Base-by-base conservation (phyloP, 2,329 filamentous ascomycete species). In the Teratosphaeria epicoccoides region DNA sequence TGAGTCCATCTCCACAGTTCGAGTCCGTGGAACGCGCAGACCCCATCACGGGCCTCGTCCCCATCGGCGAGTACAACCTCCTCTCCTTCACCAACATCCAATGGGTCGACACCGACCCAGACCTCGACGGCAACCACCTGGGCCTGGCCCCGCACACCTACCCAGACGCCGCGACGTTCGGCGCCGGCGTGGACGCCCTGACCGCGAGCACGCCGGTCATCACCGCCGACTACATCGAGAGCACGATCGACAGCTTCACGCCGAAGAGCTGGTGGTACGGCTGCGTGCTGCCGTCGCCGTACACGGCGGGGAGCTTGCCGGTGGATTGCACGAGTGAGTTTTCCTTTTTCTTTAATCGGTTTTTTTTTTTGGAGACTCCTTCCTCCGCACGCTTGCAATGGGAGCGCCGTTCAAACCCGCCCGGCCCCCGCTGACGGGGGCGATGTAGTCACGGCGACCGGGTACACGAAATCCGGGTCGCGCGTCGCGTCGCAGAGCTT, bases 81-180 rank as follows among this genome's bases (percentile, higher is more conserved):
- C 53, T 57, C 47, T 49, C 50, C 37, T 57, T 55, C 46, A 46
- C 22, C 22, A 40, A 40, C 33, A 55, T 57, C 55, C 51, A 57
- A 24, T 51, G 43, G 26, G 51, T 57, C 43, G 51, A 57, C 33
- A 57, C 55, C 7, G 55, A 57, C 33, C 55, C 55, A 6, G 53
- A 57, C 45, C 51, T 55, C 33, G 55, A 57, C 43, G 53, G 55
- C 24, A 57, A 57, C 43, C 55, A 57, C 43, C 50, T 57, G 7
- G 55, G 55, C 20, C 50, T 57, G 24, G 55, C 55, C 12, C 55
- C 55, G 26, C 53, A 57, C 24, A 55, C 55, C 4, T 57, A 57
- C 37, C 52, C 52, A 9, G 45, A 53, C 40, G 55, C 44, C 20
- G 55, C 55, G 3, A 53, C 53, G 1, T 57, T 57, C 49, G 52